phyloP scores from a whole-genome alignment of 768 basidiomycete genomes.

The Tephrocybe sp. region DNA sequence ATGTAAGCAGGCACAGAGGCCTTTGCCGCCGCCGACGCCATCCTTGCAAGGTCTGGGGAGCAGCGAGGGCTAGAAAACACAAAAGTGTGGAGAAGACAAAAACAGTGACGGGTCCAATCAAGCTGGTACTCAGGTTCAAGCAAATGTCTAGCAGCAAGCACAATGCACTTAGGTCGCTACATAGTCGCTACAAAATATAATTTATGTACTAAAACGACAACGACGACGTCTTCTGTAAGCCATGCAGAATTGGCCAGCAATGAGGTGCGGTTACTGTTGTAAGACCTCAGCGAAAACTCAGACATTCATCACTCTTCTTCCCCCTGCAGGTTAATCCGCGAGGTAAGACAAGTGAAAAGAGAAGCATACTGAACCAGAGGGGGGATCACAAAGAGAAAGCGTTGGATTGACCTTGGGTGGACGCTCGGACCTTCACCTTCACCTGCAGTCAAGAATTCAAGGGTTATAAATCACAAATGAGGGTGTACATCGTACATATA shows the following conservation, averaged over 20 bases:
- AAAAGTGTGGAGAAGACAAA: slow-evolving; percentile 18
- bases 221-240: neutral
- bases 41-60: slow-evolving; percentile 34
- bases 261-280: too few relatives aligned
- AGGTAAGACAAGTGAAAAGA: too few relatives aligned
- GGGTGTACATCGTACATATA: too few relatives aligned
- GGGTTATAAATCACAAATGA: too few relatives aligned
- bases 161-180: slow-evolving; percentile 9
- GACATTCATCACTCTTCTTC: too few relatives aligned
- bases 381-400: too few relatives aligned
- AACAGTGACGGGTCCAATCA: slow-evolving; percentile 17
- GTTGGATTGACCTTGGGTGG: too few relatives aligned
- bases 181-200: neutral
- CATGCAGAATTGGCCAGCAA: neutral
- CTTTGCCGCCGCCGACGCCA: slow-evolving; percentile 74
- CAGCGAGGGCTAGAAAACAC: slow-evolving; percentile 13
- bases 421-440: too few relatives aligned
- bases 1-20: slow-evolving; percentile 61
- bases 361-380: too few relatives aligned
- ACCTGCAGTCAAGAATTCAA: too few relatives aligned
- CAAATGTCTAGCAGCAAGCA: slow-evolving; percentile 5
- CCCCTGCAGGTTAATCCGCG: too few relatives aligned
- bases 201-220: slow-evolving; percentile 5
- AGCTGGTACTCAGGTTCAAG: slow-evolving; percentile 16
- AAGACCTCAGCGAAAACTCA: neutral